Conservation (phyloP, 2,329 filamentous ascomycete genomes). For the Colletotrichum simmondsii region DNA sequence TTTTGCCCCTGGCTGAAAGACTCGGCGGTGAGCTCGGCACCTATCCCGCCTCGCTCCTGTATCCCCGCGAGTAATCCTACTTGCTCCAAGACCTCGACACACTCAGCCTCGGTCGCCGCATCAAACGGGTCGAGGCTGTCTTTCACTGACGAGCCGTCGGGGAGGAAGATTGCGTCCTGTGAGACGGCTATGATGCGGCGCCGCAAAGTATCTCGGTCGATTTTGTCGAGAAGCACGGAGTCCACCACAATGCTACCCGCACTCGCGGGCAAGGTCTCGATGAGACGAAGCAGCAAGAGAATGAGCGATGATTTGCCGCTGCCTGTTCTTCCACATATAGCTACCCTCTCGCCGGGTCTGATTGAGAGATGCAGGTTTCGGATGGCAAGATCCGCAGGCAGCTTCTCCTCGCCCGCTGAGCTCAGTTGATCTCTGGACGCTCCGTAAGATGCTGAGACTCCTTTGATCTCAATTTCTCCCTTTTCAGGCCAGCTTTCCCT, state of each 20-base stretch:
- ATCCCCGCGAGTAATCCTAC: constrained; percentile 48
- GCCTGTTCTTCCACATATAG: constrained; percentile 50
- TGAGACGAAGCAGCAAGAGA: constrained; percentile 51
- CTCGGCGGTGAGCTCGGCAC: constrained; percentile 54
- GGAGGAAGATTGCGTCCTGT: constrained; percentile 65
- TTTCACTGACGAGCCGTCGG: constrained; percentile 51
- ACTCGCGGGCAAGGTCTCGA: constrained; percentile 48
- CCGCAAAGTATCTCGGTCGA: constrained; percentile 56
- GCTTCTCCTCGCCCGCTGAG: neutral
- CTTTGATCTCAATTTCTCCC: constrained; percentile 43
- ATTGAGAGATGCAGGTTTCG: constrained; percentile 43
- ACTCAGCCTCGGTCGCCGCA: constrained; percentile 44
- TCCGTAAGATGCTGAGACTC: constrained; percentile 47
- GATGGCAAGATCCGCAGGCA: constrained; percentile 38
- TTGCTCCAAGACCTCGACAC: constrained; percentile 46
- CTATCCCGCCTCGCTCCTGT: constrained; percentile 46
- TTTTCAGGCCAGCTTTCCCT: constrained; percentile 43
- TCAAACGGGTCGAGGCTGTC: constrained; percentile 55
- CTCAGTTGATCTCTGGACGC: neutral
- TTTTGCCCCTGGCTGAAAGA: constrained; percentile 68
- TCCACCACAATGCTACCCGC: constrained; percentile 54
- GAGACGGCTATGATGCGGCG: constrained; percentile 62
- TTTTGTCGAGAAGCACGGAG: constrained; percentile 44
- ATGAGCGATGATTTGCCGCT: constrained; percentile 58
- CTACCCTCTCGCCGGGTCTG: constrained; percentile 45